phyloP scores from a whole-genome alignment of 2,329 filamentous ascomycete species.

The Talaromyces sp. region DNA sequence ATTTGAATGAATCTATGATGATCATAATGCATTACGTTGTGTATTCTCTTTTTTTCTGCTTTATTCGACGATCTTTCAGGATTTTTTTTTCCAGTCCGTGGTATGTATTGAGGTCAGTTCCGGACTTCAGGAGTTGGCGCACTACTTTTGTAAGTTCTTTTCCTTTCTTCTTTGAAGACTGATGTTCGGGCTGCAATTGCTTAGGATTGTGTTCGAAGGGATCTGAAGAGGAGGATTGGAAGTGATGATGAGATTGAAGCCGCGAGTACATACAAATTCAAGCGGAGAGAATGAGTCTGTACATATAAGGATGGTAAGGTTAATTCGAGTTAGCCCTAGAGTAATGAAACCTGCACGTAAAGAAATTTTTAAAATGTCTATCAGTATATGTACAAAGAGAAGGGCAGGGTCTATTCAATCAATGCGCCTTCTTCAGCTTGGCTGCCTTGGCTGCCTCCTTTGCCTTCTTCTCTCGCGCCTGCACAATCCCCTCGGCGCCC shows the following conservation, averaged over 20 bases:
- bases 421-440: slow-evolving; percentile 41
- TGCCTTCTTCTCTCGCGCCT: slow-evolving; percentile 72
- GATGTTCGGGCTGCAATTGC: neutral
- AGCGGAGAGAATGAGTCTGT: neutral
- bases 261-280: neutral
- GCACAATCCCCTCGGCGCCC: slow-evolving; percentile 80
- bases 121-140: no score
- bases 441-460: slow-evolving; percentile 66
- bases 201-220: neutral
- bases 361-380: neutral
- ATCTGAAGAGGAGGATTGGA: neutral
- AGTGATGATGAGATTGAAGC: neutral
- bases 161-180: neutral
- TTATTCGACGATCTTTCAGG: no score
- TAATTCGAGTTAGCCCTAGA: no score
- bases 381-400: neutral
- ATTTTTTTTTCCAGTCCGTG: no score
- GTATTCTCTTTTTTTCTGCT: no score
- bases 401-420: neutral
- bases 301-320: no score
- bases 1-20: neutral
- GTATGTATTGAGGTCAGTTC: no score
- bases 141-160: no score
- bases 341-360: no score
- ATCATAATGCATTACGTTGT: neutral